Conservation (phyloP, 805 yeast species). For the Ogataea neopini region DNA sequence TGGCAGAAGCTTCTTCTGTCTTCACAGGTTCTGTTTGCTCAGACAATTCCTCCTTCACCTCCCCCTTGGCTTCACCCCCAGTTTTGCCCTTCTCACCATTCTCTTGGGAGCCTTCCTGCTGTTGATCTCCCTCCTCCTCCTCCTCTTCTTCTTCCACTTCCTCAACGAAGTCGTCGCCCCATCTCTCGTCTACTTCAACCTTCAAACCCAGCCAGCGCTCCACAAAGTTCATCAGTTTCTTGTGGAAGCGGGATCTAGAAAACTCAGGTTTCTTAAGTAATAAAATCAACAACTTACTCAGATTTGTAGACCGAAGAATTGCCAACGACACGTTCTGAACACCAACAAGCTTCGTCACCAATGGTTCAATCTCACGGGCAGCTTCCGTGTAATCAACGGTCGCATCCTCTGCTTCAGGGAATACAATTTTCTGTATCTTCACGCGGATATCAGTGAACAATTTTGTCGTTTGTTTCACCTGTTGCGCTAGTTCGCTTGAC, state of each 20-base stretch:
- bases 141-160: constrained; percentile 21
- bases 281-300: constrained; percentile 35
- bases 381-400: constrained; percentile 25
- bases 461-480: constrained; percentile 22
- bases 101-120: neutral
- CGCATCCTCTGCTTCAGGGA: constrained; percentile 16
- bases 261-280: constrained; percentile 41
- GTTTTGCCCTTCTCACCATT: neutral
- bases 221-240: constrained; percentile 25
- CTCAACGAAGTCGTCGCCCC: constrained; percentile 30
- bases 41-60: too few relatives aligned
- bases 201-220: constrained; percentile 28
- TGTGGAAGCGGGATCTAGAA: constrained; percentile 19
- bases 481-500: constrained; percentile 23
- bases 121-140: constrained; percentile 54
- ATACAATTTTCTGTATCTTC: constrained; percentile 27
- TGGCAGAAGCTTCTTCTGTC: neutral
- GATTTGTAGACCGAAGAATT: constrained; percentile 32
- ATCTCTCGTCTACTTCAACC: constrained; percentile 32
- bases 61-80: neutral
- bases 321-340: constrained; percentile 31
- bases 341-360: constrained; percentile 27
- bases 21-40: too few relatives aligned
- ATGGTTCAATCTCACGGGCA: constrained; percentile 22
- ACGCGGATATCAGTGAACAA: constrained; percentile 27